A percentile compares a stretch with the other conserved stretches of the same genome.
These are phyloP conservation scores for Debaryomycetaceae sp. DNA, from an alignment of 1,139 yeast genomes.

Conservation along the genomic window DNA sequence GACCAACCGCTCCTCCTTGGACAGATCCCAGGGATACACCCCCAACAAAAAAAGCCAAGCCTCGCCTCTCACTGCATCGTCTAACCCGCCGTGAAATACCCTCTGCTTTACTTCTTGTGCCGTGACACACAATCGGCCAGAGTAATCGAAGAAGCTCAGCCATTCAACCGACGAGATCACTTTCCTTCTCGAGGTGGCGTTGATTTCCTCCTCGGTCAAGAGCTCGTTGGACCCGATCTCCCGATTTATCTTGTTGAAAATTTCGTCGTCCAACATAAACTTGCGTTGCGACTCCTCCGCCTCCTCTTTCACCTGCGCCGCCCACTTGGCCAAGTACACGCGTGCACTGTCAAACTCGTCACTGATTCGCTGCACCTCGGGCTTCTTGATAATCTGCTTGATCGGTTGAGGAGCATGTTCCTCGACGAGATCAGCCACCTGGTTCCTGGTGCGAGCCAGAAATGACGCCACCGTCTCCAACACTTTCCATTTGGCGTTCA, in stretches of 20 bases:
- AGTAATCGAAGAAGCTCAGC: constrained; percentile 74
- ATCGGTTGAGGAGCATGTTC: constrained; percentile 66
- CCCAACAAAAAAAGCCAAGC: constrained; percentile 86
- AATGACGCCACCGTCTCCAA: constrained; percentile 82
- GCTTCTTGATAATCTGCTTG: constrained; percentile 60
- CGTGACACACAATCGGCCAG: constrained; percentile 72
- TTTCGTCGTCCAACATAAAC: constrained; percentile 57
- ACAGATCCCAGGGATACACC: constrained; percentile 87
- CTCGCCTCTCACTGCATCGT: constrained; percentile 52
- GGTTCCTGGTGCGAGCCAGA: constrained; percentile 63
- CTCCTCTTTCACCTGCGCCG: constrained; percentile 88
- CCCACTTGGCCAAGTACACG: constrained; percentile 95
- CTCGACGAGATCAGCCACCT: constrained; percentile 53
- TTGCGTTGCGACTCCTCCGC: constrained; percentile 69
- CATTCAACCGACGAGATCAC: constrained; percentile 73
- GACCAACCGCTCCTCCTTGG: constrained; percentile 60
- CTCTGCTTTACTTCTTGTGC: constrained; percentile 72
- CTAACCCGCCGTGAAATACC: constrained; percentile 87
- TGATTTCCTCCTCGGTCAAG: constrained; percentile 56
- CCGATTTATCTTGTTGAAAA: constrained; percentile 53
- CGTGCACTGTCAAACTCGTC: constrained; percentile 92
- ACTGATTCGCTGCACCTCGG: constrained; percentile 76
- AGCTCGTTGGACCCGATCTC: constrained; percentile 68
- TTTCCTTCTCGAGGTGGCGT: constrained; percentile 57
- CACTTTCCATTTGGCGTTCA: constrained; percentile 79